Evolutionary conservation across 139 green algal species (phyloP).

Genomic region (Eudorina sp.): DNA sequence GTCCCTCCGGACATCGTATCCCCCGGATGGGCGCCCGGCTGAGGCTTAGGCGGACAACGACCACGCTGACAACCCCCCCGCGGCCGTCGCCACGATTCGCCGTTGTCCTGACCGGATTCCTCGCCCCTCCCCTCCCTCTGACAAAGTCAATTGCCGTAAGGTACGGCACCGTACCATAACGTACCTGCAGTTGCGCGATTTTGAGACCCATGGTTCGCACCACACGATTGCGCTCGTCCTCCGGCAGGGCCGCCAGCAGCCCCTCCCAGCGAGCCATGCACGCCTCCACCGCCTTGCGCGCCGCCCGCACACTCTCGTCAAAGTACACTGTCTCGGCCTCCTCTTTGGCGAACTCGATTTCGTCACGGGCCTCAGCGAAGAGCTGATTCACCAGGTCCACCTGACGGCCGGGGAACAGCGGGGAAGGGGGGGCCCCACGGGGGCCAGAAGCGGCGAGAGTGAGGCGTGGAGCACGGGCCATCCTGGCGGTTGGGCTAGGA

Average conservation of each 20-base stretch:
- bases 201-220: constrained; percentile 69
- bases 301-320: constrained; percentile 49
- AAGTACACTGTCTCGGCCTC: constrained; percentile 63
- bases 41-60: too few relatives aligned
- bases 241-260: constrained; percentile 48
- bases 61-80: too few relatives aligned
- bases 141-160: too few relatives aligned
- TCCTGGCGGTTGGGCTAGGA: too few relatives aligned
- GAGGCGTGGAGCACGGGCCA: too few relatives aligned
- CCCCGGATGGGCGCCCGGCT: too few relatives aligned
- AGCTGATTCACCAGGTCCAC: constrained; percentile 65
- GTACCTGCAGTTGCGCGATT: constrained; percentile 70
- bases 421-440: too few relatives aligned
- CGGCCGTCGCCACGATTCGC: too few relatives aligned
- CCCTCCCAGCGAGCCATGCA: constrained; percentile 52
- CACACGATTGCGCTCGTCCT: constrained; percentile 54
- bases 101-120: too few relatives aligned
- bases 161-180: too few relatives aligned
- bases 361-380: constrained; percentile 67
- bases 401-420: constrained; percentile 43
- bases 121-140: too few relatives aligned
- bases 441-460: not conserved
- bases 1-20: too few relatives aligned
- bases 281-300: constrained; percentile 41
- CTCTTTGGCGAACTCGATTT: constrained; percentile 65